Base-by-base conservation (phyloP, 805 yeast species). In the Zygoascus ofunaensis region DNA sequence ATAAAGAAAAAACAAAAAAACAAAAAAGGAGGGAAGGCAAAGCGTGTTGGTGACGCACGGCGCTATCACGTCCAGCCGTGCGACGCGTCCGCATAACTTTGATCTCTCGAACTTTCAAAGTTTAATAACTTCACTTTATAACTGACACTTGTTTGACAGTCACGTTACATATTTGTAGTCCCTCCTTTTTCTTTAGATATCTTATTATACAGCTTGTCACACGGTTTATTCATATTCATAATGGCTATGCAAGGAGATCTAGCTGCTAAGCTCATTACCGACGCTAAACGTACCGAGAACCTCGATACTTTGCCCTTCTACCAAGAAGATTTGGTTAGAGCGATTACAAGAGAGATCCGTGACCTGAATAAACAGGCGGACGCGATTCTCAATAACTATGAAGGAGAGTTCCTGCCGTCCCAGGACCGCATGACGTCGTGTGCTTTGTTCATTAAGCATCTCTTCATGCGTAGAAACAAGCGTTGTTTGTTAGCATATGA, bases 401-500 rank as follows among this genome's bases (percentile, higher is more conserved):
- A 53, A 17, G 47, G 33, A 17, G 52, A 48, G 12, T 42, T 44
- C 32, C 45, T 42, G 21, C 52, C 53, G 8, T 51, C 63, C 2
- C 61, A 55, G 17, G 58, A 62, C 43, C 51, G 68, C 14, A 48
- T 51, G 7, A 53, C 55, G 4, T 53, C 62, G 34, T 59, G 68
- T 28, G 61, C 65, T 5, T 49, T 69, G 15, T 79, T 82, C 58
- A 83, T 84, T 4, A 77, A 83, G 4, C 81, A 79, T 50, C 63
- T 89, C 22, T 78, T 87, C 37, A 79, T 87, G 79, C 73, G 92
- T 49, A 66, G 97, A 41, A 89, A 94, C 66, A 94, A 92, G 60
- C 67, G 98, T 42, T 87, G 97, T 60, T 59, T 92, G 32, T 59
- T 92, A 42, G 96, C 95, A 0, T 87, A 92, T 57, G 85, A 89